A percentile compares a stretch with the other conserved stretches of the same genome.
Evolutionary conservation across 805 yeast species (phyloP).

Genomic region (Priceomyces medius): DNA sequence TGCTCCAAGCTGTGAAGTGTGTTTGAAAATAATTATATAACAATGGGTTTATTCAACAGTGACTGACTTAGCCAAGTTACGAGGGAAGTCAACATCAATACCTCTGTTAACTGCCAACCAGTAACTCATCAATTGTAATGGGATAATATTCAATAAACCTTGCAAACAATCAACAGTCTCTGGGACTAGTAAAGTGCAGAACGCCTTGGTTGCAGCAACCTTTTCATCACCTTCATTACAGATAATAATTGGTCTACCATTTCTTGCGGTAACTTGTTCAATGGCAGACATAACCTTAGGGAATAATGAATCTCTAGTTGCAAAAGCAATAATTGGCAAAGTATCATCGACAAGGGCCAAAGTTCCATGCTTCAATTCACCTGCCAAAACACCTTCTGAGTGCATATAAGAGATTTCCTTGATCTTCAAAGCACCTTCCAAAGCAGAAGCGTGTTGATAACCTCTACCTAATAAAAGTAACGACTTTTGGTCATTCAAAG

Average conservation of each 20-base stretch:
- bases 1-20: no score
- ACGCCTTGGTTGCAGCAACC: constrained; percentile 52
- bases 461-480: constrained; percentile 94
- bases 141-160: constrained; percentile 91
- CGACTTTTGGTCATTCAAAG: constrained; percentile 79
- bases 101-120: constrained; percentile 96
- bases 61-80: constrained; percentile 97
- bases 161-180: constrained; percentile 96
- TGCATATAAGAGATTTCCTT: constrained; percentile 99
- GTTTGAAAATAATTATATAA: background rate
- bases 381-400: constrained; percentile 98
- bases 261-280: constrained; percentile 95
- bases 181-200: constrained; percentile 85
- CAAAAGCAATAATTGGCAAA: constrained; percentile 92
- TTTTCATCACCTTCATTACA: constrained; percentile 79
- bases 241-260: constrained; percentile 93
- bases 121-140: constrained; percentile 92
- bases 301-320: constrained; percentile 93
- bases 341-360: constrained; percentile 93
- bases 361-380: constrained; percentile 98
- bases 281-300: constrained; percentile 95
- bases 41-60: constrained; percentile 72
- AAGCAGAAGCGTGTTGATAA: constrained; percentile 93
- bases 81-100: constrained; percentile 96
- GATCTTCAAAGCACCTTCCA: constrained; percentile 97